phyloP scores from a whole-genome alignment of 257 asterid species.

The Solanum commersonii region DNA sequence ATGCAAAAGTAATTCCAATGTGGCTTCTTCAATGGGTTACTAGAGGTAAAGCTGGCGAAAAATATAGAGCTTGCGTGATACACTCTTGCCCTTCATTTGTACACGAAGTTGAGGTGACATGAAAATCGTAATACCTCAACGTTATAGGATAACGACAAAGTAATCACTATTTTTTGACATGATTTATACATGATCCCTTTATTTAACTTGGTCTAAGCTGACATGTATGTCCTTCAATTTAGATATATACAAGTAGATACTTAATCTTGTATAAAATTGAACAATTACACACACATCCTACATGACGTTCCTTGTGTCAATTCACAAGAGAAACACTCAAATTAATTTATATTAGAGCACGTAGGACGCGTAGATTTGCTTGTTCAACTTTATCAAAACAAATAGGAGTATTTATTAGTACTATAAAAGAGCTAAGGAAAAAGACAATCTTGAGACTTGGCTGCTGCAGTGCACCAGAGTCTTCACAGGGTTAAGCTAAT shows the following conservation, averaged over 20 bases:
- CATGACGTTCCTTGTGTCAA: fast-evolving
- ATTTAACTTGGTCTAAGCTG: too few species aligned
- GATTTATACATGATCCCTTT: too few species aligned
- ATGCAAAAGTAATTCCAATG: neutral
- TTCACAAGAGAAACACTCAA: neutral
- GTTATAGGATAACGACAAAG: neutral
- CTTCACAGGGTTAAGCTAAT: neutral
- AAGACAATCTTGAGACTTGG: neutral
- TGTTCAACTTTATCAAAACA: neutral
- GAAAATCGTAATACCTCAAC: neutral
- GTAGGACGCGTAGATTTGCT: fast-evolving
- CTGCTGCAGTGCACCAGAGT: neutral
- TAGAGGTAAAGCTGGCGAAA: neutral
- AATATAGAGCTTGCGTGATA: neutral
- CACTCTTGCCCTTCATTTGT: neutral
- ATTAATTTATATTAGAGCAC: neutral
- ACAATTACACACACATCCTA: fast-evolving
- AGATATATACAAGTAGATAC: too few species aligned
- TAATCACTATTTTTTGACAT: neutral
- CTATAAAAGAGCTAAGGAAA: neutral
- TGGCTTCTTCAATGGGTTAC: neutral
- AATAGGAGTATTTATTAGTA: too few species aligned
- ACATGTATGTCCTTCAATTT: neutral
- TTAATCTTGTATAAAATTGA: too few species aligned
- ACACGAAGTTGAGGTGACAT: neutral